Evolutionary conservation across 2,329 filamentous ascomycete species (phyloP), one percentile per base, ranked within the genome.

Genomic region (Paecilomyces sp.): DNA sequence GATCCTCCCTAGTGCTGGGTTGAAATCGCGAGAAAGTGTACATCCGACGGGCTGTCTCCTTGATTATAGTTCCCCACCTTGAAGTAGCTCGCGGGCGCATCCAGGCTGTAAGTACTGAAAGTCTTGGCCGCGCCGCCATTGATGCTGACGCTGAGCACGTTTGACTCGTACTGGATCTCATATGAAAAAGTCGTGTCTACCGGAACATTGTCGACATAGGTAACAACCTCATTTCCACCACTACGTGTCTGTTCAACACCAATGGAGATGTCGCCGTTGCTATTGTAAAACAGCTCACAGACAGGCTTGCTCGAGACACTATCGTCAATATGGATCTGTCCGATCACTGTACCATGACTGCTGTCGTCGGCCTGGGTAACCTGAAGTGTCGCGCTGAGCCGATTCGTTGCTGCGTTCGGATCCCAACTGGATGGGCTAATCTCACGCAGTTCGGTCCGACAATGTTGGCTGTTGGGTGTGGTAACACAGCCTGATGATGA

Each of bases 361-460:
- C 71, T 72, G 60, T 74, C 67, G 60, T 73, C 70, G 0, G 74
- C 69, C 41, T 64, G 61, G 0, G 62, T 50, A 2, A 75, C 73
- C 0, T 61, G 60, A 6, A 79, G 64, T 0, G 64, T 64, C 2
- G 67, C 74, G 18, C 61, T 70, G n/a, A 77, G 66, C 2, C 66
- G 64, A 61, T 76, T 77, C 22, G 22, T 30, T n/a, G 62, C 64
- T 3, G 59, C 55, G n/a, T 66, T 70, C 7, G 76, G 73, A 52
- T 69, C 65, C 75, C 76, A 67, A 1, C 58, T 63, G 8, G 55
- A 55, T 6, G 74, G 74, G 31, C 56, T 65, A 15, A 57, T 59
- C 66, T 79, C 77, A 18, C 76, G 75, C 12, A 79, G 66, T 64
- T 79, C 77, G 9, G 74, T 77, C 30, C 75, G 76, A 63, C 77